Percentiles rank a stretch among this genome's conserved stretches.
Conservation (phyloP, 2,329 filamentous ascomycete species). For the Alternaria brassicae region DNA sequence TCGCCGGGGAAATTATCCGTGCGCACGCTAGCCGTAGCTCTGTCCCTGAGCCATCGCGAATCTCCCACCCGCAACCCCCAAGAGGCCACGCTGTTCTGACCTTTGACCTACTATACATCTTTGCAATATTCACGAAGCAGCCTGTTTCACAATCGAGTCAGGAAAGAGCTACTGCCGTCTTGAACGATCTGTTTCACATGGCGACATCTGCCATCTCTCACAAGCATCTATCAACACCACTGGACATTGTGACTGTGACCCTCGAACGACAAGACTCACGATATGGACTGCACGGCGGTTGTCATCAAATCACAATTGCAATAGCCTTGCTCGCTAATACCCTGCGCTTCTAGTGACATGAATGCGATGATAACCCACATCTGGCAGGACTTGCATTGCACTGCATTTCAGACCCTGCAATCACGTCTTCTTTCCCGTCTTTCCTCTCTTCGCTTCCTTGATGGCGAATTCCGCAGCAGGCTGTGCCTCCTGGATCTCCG, state of each 20-base stretch:
- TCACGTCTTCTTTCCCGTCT: not conserved
- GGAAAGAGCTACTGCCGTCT: not conserved
- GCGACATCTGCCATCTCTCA: not conserved
- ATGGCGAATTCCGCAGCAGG: not conserved
- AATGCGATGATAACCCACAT: too few relatives aligned
- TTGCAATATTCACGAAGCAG: not conserved
- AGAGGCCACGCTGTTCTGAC: slow-evolving; percentile 37
- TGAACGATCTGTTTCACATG: not conserved
- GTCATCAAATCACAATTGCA: too few relatives aligned
- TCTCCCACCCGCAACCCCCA: slow-evolving; percentile 24
- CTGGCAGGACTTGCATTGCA: too few relatives aligned
- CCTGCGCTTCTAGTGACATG: too few relatives aligned
- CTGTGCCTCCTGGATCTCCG: not conserved
- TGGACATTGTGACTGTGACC: not conserved
- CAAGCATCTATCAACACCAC: not conserved
- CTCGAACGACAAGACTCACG: not conserved
- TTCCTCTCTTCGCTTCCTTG: not conserved
- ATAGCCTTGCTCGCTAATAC: too few relatives aligned
- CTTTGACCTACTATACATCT: not conserved
- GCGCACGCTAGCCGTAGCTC: slow-evolving; percentile 33
- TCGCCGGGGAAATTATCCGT: slow-evolving; percentile 35
- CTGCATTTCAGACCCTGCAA: not conserved
- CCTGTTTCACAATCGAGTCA: not conserved
- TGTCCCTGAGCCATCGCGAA: slow-evolving; percentile 33
- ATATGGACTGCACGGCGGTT: not conserved